phyloP scores from a whole-genome alignment of 1,139 yeast species.

The Diutina sp. region DNA sequence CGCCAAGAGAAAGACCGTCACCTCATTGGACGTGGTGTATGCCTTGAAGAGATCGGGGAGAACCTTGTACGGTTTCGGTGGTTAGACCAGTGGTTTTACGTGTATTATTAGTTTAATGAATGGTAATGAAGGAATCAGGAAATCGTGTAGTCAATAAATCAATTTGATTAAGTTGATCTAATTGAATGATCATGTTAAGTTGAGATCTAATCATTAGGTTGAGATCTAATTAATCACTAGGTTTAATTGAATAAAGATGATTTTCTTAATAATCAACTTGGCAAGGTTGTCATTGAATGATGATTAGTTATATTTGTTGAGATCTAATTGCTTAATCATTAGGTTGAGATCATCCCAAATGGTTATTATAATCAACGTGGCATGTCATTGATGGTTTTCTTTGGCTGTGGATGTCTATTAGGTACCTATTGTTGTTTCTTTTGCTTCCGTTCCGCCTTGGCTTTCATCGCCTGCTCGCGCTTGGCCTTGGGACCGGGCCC shows the following conservation, averaged over 20 bases:
- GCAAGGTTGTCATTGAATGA: no score
- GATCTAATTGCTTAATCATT: no score
- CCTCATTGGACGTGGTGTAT: conserved; percentile 96
- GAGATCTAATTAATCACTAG: no score
- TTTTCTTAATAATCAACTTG: no score
- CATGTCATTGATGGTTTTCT: no score
- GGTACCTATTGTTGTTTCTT: background rate
- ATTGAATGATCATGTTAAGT: background rate
- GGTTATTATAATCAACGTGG: no score
- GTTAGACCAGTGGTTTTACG: conserved; percentile 34
- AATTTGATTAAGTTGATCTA: background rate
- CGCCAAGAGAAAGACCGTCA: conserved; percentile 99
- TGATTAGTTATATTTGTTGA: no score
- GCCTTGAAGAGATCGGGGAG: conserved; percentile 99
- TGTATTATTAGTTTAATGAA: background rate
- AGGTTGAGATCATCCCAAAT: no score
- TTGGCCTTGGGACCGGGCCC: conserved; percentile 27
- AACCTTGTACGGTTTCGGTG: conserved; percentile 99
- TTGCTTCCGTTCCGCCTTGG: background rate
- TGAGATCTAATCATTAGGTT: no score
- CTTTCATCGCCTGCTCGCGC: background rate
- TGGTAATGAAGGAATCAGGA: background rate
- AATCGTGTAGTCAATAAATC: no score
- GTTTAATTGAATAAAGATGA: no score
- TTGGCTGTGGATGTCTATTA: no score